These are phyloP conservation scores for Scenedesmus sp. DNA, from an alignment of 163 green algal species.

Conservation along the genomic window DNA sequence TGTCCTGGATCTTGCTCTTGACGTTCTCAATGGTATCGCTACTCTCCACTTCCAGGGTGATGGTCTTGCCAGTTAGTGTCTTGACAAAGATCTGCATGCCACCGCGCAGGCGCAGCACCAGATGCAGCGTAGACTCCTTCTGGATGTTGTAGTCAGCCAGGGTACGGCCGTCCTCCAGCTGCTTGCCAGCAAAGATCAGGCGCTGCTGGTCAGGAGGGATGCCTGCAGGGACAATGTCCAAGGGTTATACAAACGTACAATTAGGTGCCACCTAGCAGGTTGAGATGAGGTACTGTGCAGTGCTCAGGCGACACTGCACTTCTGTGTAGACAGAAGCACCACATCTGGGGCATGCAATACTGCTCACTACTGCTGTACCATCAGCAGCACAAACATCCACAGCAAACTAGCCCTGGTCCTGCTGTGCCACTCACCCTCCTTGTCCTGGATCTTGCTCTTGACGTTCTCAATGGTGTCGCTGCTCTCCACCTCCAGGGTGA, in stretches of 20 bases:
- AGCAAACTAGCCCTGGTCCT: not conserved
- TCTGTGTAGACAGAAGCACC: slow-evolving; percentile 89
- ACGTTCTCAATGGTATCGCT: too few species aligned
- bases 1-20: slow-evolving; percentile 90
- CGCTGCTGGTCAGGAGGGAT: slow-evolving; percentile 91
- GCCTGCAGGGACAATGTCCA: too few species aligned
- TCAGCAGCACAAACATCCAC: too few species aligned
- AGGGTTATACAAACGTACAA: slow-evolving; percentile 47
- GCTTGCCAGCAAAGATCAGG: slow-evolving; percentile 95
- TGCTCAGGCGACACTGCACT: too few species aligned
- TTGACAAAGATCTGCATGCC: too few species aligned
- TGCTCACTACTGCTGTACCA: too few species aligned
- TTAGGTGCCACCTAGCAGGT: slow-evolving; percentile 82
- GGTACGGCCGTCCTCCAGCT: slow-evolving; percentile 93
- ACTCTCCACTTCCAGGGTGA: too few species aligned
- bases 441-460: slow-evolving; percentile 92
- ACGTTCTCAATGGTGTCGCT: slow-evolving; percentile 94
- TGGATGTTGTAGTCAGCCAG: slow-evolving; percentile 74
- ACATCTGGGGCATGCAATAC: too few species aligned
- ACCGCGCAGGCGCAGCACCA: too few species aligned
- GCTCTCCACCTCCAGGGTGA: slow-evolving; percentile 95
- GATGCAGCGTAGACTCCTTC: slow-evolving; percentile 85
- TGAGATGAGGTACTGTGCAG: too few species aligned
- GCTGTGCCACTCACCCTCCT: slow-evolving; percentile 84
- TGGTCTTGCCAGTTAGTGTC: too few species aligned